Conservation (phyloP, 116 monocot genomes). For the Phalaenopsis hybrid region DNA sequence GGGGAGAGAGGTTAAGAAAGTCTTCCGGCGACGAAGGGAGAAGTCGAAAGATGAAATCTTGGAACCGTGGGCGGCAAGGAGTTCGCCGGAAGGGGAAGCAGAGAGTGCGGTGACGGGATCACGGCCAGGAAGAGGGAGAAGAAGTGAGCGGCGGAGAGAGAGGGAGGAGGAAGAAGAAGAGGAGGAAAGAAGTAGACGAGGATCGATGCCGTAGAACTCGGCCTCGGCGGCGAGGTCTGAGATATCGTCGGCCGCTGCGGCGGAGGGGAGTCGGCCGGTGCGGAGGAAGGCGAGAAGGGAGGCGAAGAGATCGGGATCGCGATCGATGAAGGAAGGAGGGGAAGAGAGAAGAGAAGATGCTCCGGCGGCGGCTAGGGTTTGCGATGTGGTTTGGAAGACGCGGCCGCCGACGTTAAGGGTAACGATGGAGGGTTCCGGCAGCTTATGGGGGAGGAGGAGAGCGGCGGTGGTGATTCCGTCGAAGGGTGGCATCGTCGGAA, state of each 20-base stretch:
- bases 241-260: slow-evolving; percentile 25
- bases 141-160: slow-evolving; percentile 26
- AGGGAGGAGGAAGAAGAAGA: slow-evolving; percentile 38
- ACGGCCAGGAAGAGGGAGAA: slow-evolving; percentile 46
- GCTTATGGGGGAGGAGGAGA: neutral
- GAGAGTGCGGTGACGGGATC: slow-evolving; percentile 40
- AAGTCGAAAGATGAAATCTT: slow-evolving; percentile 66
- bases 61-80: slow-evolving; percentile 59
- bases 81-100: slow-evolving; percentile 26
- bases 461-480: neutral
- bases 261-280: slow-evolving; percentile 39
- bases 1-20: slow-evolving; percentile 63
- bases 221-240: slow-evolving; percentile 47
- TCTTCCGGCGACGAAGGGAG: slow-evolving; percentile 40
- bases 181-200: slow-evolving; percentile 17
- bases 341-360: slow-evolving; percentile 43
- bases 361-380: slow-evolving; percentile 63
- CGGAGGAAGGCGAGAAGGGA: slow-evolving; percentile 71
- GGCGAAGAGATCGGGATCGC: slow-evolving; percentile 75
- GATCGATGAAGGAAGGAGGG: slow-evolving; percentile 54
- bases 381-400: slow-evolving; percentile 77
- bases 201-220: slow-evolving; percentile 48
- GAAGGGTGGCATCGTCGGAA: slow-evolving; percentile 23
- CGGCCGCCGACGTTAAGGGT: slow-evolving; percentile 89
- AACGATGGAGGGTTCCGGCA: slow-evolving; percentile 19